Conservation (phyloP, 495 filamentous ascomycete species). For the Penicillium riverlandense region DNA sequence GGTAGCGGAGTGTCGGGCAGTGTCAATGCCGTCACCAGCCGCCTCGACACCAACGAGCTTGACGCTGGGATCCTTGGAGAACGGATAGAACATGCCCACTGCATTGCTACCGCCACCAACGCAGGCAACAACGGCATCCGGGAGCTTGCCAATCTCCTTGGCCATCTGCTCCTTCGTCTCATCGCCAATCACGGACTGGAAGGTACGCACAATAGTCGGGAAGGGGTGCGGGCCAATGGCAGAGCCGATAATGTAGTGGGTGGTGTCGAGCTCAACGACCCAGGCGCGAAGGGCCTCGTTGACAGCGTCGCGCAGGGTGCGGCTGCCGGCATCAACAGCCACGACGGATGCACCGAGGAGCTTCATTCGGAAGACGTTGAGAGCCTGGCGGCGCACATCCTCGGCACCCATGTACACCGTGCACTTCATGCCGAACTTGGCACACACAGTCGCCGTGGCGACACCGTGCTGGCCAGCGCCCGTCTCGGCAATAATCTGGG, state of each 20-base stretch:
- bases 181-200: slow-evolving; percentile 89
- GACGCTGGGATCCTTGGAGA: slow-evolving; percentile 75
- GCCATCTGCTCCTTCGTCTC: slow-evolving; percentile 90
- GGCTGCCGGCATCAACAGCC: slow-evolving; percentile 77
- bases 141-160: slow-evolving; percentile 73
- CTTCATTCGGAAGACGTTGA: slow-evolving; percentile 95
- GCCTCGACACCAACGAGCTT: slow-evolving; percentile 92
- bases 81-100: slow-evolving; percentile 94
- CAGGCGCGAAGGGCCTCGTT: slow-evolving; percentile 89
- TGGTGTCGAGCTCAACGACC: slow-evolving; percentile 83
- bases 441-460: slow-evolving; percentile 89
- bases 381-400: slow-evolving; percentile 88
- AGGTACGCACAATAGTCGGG: slow-evolving; percentile 92
- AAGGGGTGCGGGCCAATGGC: slow-evolving; percentile 95
- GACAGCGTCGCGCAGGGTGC: slow-evolving; percentile 85
- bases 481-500: slow-evolving; percentile 93
- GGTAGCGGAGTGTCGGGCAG: slow-evolving; percentile 79
- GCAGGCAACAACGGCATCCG: slow-evolving; percentile 92
- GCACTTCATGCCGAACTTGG: slow-evolving; percentile 94
- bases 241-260: slow-evolving; percentile 94
- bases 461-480: slow-evolving; percentile 96
- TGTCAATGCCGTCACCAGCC: slow-evolving; percentile 92
- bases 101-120: slow-evolving; percentile 92
- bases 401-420: slow-evolving; percentile 96
- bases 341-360: slow-evolving; percentile 85